Evolutionary conservation across 139 green algal genomes (phyloP).

Genomic region (Micractinium conductrix): DNA sequence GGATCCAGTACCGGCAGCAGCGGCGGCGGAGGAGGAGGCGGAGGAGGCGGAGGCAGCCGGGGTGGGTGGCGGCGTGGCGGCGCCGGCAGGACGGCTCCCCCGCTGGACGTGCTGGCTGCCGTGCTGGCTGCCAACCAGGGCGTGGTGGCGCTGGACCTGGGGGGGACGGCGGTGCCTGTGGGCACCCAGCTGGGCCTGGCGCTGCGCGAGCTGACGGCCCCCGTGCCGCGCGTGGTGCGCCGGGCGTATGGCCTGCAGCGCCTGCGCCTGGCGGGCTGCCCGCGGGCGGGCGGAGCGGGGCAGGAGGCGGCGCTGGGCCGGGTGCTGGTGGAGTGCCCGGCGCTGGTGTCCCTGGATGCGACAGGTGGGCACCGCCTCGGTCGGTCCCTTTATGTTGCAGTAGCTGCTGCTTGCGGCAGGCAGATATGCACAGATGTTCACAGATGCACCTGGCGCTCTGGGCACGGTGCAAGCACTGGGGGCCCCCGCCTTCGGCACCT

Average conservation of each 20-base stretch:
- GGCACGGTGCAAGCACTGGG: too few species aligned
- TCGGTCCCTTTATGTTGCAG: too few species aligned
- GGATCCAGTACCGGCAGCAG: background rate
- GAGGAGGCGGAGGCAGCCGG: background rate
- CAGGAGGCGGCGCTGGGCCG: background rate
- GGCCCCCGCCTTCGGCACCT: too few species aligned
- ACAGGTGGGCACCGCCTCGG: too few species aligned
- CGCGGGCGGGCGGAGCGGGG: background rate
- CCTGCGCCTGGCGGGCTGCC: constrained; percentile 15
- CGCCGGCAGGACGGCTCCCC: background rate
- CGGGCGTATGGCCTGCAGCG: constrained; percentile 3
- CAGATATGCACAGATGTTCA: too few species aligned
- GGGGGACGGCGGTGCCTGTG: constrained; percentile 2
- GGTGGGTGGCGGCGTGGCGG: background rate
- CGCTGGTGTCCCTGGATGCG: background rate
- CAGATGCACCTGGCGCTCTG: too few species aligned
- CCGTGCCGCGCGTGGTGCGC: background rate
- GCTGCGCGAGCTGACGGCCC: background rate
- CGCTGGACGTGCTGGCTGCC: constrained; percentile 1
- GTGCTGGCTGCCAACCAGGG: background rate
- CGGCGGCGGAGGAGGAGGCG: background rate
- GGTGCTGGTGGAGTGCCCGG: constrained; percentile 15
- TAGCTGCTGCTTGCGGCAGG: too few species aligned
- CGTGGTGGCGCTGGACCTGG: background rate
- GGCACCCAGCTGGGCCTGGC: background rate